Evolutionary conservation across 371 early-diverging fungal species (phyloP).

Genomic region (Saksenaea oblongispora): DNA sequence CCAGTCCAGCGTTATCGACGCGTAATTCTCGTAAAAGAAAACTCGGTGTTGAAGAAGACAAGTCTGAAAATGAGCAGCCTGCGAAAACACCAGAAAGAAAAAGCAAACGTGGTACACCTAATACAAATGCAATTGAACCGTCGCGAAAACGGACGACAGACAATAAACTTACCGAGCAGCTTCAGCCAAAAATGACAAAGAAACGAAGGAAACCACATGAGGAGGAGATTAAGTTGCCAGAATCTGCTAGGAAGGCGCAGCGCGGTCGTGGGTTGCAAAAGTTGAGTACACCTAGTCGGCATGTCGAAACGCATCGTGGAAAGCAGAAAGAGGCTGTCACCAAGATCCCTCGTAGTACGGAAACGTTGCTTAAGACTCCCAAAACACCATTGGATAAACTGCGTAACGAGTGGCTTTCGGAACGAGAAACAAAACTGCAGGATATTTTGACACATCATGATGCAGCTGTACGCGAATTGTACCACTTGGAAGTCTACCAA

Average conservation of each 20-base stretch:
- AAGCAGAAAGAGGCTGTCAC: neutral
- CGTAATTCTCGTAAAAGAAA: constrained; percentile 12
- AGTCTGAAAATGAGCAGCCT: neutral
- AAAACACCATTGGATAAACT: constrained; percentile 36
- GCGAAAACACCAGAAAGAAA: neutral
- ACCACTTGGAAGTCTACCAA: constrained; percentile 57
- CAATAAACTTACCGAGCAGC: neutral
- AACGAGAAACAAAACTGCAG: constrained; percentile 43
- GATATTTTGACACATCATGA: constrained; percentile 52
- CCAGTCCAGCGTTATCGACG: constrained; percentile 10
- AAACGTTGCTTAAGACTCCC: constrained; percentile 20
- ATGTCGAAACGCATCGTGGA: neutral
- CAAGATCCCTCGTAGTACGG: neutral
- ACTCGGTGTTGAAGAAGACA: neutral
- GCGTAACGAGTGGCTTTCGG: constrained; percentile 28
- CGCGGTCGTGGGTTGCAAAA: neutral
- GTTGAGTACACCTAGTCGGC: neutral
- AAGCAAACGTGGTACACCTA: neutral
- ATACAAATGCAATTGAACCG: neutral
- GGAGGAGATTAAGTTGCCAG: neutral
- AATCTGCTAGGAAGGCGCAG: neutral
- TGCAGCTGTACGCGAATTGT: constrained; percentile 55
- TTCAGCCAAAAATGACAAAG: neutral
- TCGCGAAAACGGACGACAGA: neutral
- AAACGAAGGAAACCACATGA: neutral